Base-by-base conservation (phyloP, 2,329 filamentous ascomycete genomes). In the Venturia oleaginea region DNA sequence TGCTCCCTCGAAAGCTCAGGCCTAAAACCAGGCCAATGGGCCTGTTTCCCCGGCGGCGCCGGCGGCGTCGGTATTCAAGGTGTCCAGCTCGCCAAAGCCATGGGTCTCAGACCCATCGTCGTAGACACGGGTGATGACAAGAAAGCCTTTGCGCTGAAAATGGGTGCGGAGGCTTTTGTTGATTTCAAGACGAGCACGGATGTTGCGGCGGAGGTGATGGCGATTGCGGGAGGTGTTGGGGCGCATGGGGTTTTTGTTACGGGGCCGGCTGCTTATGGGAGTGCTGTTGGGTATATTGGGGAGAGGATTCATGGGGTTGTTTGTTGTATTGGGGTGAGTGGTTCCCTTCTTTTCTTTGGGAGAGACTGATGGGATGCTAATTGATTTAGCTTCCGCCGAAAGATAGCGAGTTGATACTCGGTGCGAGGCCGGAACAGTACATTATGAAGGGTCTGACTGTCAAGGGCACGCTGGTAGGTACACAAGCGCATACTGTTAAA, bases 1-100 rank as follows among this genome's bases (percentile, higher is more conserved):
- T 78, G 81, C 2, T 81, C 83, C 2, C 74, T 86, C 61, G 76
- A 80, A 15, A 80, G 83, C 48, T 81, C 80, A 0, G 76, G 75
- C 1, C 72, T 84, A 4, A 75, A 74, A 65, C 74, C 82, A 0
- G 81, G 82, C 11, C 75, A 84, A 61, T 85, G 80, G 80, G 80
- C 81, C 0, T 78, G 81, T 19, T 83, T 84, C 67, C 80, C 81
- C 4, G 81, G 81, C 19, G 81, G 80, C 0, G 83, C 78, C 22
- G 79, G 83, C 10, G 81, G 81, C 43, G 83, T 85, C 3, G 83
- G 83, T 3, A 81, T 84, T 65, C 83, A 84, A 68, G 83, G 83
- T 10, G 78, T 86, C 1, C 83, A 76, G 66, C 68, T 76, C 6
- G 75, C 75, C 17, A 75, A 74, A 67, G 74, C 73, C 7, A 76